Evolutionary conservation across 495 filamentous ascomycete genomes (phyloP).

Genomic region (Penicillium egyptiacum): DNA sequence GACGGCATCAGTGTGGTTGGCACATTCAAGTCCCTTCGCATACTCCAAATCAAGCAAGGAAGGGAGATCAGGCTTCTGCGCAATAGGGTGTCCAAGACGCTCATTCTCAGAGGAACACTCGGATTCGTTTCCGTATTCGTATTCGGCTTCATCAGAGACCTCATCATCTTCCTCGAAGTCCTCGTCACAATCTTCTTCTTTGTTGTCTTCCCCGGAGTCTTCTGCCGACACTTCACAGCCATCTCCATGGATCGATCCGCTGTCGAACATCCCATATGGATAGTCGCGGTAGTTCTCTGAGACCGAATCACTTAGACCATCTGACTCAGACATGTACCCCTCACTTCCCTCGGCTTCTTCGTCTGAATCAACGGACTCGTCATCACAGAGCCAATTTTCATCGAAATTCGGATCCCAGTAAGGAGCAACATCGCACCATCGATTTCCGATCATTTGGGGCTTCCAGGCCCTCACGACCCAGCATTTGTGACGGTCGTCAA

Average conservation of each 20-base stretch:
- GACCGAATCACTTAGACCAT: neutral
- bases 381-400: neutral
- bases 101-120: conserved; percentile 12
- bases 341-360: neutral
- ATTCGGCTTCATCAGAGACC: conserved; percentile 11
- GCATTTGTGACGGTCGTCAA: conserved; percentile 15
- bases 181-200: conserved; percentile 1
- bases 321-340: neutral
- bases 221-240: neutral
- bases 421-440: conserved; percentile 8
- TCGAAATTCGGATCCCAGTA: conserved; percentile 14
- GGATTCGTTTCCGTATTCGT: conserved; percentile 1
- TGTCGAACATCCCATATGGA: neutral
- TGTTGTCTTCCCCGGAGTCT: neutral
- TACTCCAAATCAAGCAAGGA: neutral
- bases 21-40: neutral
- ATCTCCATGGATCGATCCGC: neutral
- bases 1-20: neutral
- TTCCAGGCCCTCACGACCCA: conserved; percentile 11
- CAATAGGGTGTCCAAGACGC: neutral
- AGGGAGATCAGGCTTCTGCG: neutral
- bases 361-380: conserved; percentile 17
- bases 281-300: neutral
- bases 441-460: neutral
- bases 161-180: neutral